Evolutionary conservation across 352 stramenopile genomes (phyloP), one percentile per base, ranked within the genome.

Genomic region (Pseudoperonospora humuli): DNA sequence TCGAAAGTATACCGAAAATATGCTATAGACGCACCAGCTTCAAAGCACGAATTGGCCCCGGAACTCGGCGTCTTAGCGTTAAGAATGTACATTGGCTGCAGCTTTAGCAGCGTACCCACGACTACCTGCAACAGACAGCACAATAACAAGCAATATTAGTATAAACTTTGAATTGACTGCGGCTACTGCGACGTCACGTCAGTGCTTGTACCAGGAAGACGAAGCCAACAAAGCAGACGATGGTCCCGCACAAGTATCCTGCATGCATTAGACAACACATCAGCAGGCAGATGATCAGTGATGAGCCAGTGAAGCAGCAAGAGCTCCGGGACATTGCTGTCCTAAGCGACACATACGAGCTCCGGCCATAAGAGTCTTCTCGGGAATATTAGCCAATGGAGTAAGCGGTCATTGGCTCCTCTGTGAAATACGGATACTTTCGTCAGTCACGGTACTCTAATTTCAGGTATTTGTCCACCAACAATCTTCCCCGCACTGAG

Each of bases 211-310:
- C 78, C 61, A 87, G 54, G 57, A 91, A 91, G 50, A 88, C 67
- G 54, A 81, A 84, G 24, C 79, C 79, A 0, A 70, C 50, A 46
- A 91, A 91, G 45, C 56, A 74, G 54, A 91, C 83, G 45, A 88
- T 88, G 32, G 75, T 76, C 47, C 75, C 77, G 31, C 71, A 84
- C 20, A 91, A 59, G 45, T 84, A 86, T 26, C 59, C 79, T 91
- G 17, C 14, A 61, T 26, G 2, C 0, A 4, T 23, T 3, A 8
- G 43, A 39, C 36, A 7, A 10, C 1, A 5, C 7, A 54, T 41
- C 35, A 10, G 42, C 9, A 39, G 11, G 39, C 0, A 49, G 13
- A 54, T 1, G 40, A 15, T 33, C 31, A 13, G 10, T 19, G 20
- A n/a, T 50, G 9, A 51, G 18, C 27, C 36, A 45, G 26, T 13